phyloP scores from a whole-genome alignment of 164 flowering plant genomes.

The Tetracentron sinense region DNA sequence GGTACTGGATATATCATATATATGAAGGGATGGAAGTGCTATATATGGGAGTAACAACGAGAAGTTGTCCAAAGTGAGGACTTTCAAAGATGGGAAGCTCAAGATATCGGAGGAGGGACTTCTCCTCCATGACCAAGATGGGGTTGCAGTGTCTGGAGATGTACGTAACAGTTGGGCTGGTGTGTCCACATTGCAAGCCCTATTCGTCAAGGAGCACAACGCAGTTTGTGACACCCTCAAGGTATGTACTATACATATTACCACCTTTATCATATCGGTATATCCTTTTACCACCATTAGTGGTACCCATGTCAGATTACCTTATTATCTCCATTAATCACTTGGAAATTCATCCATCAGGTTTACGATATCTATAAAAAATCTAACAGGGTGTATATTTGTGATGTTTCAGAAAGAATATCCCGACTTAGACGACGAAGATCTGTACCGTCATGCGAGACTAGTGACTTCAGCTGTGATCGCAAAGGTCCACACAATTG shows the following conservation, averaged over 20 bases:
- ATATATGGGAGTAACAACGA: conserved; percentile 38
- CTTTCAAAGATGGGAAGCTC: conserved; percentile 40
- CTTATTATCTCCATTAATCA: too few species aligned
- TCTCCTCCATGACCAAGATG: conserved; percentile 31
- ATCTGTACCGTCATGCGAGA: conserved; percentile 36
- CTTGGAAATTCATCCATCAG: too few species aligned
- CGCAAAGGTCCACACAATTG: conserved; percentile 43
- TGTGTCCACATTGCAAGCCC: conserved; percentile 36
- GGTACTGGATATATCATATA: neutral
- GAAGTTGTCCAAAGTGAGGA: conserved; percentile 25
- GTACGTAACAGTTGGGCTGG: conserved; percentile 48
- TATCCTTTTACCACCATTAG: too few species aligned
- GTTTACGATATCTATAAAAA: too few species aligned
- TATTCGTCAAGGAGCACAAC: conserved; percentile 44
- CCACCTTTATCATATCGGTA: too few species aligned
- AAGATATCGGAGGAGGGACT: conserved; percentile 32
- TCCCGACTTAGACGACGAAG: conserved; percentile 28
- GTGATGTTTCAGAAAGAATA: conserved; percentile 18
- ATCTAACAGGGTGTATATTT: too few species aligned
- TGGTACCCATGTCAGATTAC: too few species aligned
- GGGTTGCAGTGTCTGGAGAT: conserved; percentile 35
- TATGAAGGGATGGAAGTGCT: conserved; percentile 41
- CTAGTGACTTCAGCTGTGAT: conserved; percentile 47
- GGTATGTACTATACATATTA: too few species aligned
- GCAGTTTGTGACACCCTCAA: conserved; percentile 38